These are phyloP conservation scores for Fusarium citri DNA, from an alignment of 2,329 filamentous ascomycete species.

Conservation along the genomic window DNA sequence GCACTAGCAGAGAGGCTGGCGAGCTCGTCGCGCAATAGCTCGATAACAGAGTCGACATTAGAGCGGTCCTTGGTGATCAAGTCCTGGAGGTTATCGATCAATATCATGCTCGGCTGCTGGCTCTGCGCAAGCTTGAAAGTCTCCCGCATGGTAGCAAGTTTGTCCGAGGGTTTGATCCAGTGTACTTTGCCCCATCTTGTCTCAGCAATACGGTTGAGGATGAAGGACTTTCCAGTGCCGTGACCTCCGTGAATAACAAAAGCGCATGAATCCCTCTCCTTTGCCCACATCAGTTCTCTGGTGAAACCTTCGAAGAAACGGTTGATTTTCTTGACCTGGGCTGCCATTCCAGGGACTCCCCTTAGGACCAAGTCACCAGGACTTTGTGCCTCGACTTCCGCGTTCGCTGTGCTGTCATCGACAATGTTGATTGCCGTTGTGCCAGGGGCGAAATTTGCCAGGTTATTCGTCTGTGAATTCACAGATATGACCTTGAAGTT, in stretches of 20 bases:
- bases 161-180: conserved; percentile 67
- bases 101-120: conserved; percentile 78
- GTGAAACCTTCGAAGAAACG: conserved; percentile 68
- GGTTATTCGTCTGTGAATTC: conserved; percentile 58
- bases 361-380: conserved; percentile 58
- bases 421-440: conserved; percentile 55
- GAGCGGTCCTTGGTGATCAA: conserved; percentile 72
- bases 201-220: conserved; percentile 75
- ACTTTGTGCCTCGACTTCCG: conserved; percentile 29
- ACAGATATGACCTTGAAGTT: conserved; percentile 69
- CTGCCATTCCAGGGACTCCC: conserved; percentile 74
- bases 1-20: conserved; percentile 62
- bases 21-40: conserved; percentile 65
- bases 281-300: conserved; percentile 50
- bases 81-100: conserved; percentile 82
- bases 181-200: conserved; percentile 78
- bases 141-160: conserved; percentile 70
- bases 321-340: conserved; percentile 75
- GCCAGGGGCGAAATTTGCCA: conserved; percentile 58
- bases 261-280: conserved; percentile 60
- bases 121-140: conserved; percentile 76
- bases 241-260: conserved; percentile 83
- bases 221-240: conserved; percentile 85
- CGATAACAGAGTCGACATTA: conserved; percentile 63
- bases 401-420: conserved; percentile 42